Evolutionary conservation across 257 asterid genomes (phyloP), one percentile per base, ranked within the genome.

Genomic region (Fraxinus pennsylvanica): DNA sequence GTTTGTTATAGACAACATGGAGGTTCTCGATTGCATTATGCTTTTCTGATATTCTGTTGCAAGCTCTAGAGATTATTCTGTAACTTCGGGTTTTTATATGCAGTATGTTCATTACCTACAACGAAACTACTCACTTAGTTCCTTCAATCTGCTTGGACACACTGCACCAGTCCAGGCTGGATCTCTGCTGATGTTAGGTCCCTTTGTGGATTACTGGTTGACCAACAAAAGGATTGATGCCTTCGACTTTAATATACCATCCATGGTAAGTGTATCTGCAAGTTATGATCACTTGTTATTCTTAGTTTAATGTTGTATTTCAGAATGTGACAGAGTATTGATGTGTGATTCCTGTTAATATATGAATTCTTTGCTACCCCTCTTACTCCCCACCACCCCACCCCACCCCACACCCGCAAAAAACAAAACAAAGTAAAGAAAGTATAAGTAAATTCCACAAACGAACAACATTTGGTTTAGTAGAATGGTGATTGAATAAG

Each of bases 61-160:
- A 74, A 81, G 27, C 45, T 52, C 79, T 72, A 78, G 17, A 35
- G 71, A 57, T 33, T 38, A 41, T 78, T 69, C 75, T 35, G 41
- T 75, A 72, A 61, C 61, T 68, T 19, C 63, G 38, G 71, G n/a
- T 81, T 71, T 84, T 70, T 78, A 36, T 81, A 68, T 90, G 94
- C 97, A 96, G 99, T 96, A 93, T 86, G 99, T 96, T 81, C 98
- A 93, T 86, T 93, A 72, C 81, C 99, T 96, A 76, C 99, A 93
- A 76, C 87, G 99, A 61, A 96, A 96, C 88, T 96, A 93, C 74
- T 93, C 99, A 47, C 96, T 96, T 77, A 89, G 92, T 75, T 96
- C 99, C 75, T 96, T 96, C 90, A 96, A 93, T 88, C 92, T 96
- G 78, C 95, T 96, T 82, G 99, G 99, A 68, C 99, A 96, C 85